Evolutionary conservation across 78 protist species (phyloP).

Genomic region (Guillardia theta): DNA sequence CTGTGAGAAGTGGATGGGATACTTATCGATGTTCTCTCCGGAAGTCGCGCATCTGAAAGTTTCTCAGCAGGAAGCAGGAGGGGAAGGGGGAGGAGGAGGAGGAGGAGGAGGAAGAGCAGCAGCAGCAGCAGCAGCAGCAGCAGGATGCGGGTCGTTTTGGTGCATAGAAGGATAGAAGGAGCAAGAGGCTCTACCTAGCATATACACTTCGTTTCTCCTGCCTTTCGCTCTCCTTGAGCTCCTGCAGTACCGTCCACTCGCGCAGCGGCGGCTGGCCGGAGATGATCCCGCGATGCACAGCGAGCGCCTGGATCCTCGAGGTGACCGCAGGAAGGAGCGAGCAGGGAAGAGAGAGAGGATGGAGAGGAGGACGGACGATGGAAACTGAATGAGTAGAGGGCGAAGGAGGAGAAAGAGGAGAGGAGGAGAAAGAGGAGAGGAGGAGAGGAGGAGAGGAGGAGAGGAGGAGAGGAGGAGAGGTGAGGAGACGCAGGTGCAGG

Average conservation of each 20-base stretch:
- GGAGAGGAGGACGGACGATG: neutral
- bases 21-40: no score
- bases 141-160: neutral
- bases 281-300: neutral
- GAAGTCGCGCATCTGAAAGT: no score
- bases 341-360: neutral
- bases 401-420: neutral
- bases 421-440: neutral
- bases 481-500: neutral
- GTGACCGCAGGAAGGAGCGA: neutral
- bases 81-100: neutral
- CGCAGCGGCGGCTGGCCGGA: neutral
- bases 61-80: no score
- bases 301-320: neutral
- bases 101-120: neutral
- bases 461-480: neutral
- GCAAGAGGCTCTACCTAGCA: no score
- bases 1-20: no score
- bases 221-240: no score
- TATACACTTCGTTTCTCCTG: no score
- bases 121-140: neutral
- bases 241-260: neutral
- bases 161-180: neutral
- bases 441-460: neutral
- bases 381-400: neutral